Evolutionary conservation across 177 flowering plant genomes (phyloP), one percentile per base, ranked within the genome.

Genomic region (Vitis hybrid): DNA sequence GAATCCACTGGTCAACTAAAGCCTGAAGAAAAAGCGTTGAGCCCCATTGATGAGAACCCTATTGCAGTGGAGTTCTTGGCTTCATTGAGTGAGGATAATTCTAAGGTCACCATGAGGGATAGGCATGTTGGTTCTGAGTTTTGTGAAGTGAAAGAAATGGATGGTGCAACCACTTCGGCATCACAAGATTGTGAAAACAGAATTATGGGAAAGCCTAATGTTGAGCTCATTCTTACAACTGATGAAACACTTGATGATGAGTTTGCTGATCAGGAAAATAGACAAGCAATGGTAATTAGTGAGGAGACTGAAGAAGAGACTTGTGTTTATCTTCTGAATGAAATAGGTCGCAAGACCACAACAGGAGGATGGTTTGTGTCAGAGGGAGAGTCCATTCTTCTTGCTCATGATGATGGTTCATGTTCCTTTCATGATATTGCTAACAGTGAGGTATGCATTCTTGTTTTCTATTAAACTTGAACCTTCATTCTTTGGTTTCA

Each of bases 291-390:
- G 79, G 22, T 78, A 1, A 33, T 78, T 31, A 80, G 70, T 11
- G 97, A 90, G 65, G 96, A 85, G 62, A 63, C 52, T 38, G 97
- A 90, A 70, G 97, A 90, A 70, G 92, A 94, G 20, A 56, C 73
- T 49, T 53, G 64, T 44, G 62, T 73, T 53, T 80, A 85, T 73
- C 86, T 84, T 76, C 63, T 91, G 58, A 82, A 84, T 78, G 91
- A 88, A 71, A 86, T 96, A 57, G 98, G 99, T 8, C 8, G 61
- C 69, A 94, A 92, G 83, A 72, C 79, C 52, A 71, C 98, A 7
- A 92, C 98, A 2, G 97, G 92, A 50, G 99, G 99, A 73, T 96
- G 99, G 99, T 90, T 96, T 83, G 93, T 91, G 49, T 88, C 94
- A 2, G 99, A 92, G 68, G 99, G 99, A 56, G 98, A 94, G 76